Evolutionary conservation across 352 stramenopile genomes (phyloP), one percentile per base, ranked within the genome.

Genomic region (Phytophthora pluvialis): DNA sequence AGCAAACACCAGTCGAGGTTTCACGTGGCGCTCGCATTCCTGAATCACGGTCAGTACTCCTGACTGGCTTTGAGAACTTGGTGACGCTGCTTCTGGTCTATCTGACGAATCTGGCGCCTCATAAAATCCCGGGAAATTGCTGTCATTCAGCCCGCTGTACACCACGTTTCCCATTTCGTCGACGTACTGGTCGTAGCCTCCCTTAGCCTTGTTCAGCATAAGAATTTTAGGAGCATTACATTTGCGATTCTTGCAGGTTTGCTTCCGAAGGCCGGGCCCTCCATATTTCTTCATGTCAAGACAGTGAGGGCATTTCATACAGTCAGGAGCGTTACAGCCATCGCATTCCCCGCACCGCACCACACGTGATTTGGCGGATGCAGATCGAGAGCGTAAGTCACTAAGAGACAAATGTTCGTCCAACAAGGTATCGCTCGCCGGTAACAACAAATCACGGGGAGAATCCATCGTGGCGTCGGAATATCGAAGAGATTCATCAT

Each of bases 261-360:
- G 86, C 47, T 94, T 94, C 26, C 86, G 75, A 28, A 90, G 68
- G 54, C 86, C 86, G 28, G 84, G 86, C 18, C 86, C 86, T 57
- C 86, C 86, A 39, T 93, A 91, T 48, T 94, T 94, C 67, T 92
- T 92, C 86, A 92, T 94, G 45, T 94, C 86, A 51, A 82, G 67
- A 43, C 86, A 94, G 51, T 93, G 78, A 33, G 75, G 78, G 57
- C 86, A 94, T 47, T 88, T 90, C 70, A 90, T 72, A 58, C 86
- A 94, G 47, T 94, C 86, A 13, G 78, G 70, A 25, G 87, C 81
- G 6, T 72, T 76, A 28, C 87, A 95, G 4, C 87, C 87, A 16
- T 75, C 62, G 42, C 87, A 95, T 21, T 91, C 84, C 1, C 85
- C 83, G 46, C 87, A 95, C 8, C 87, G 80, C 77, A 92, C 86